These are phyloP conservation scores for Neurospora sp. DNA, from an alignment of 495 filamentous ascomycete genomes.

Conservation along the genomic window DNA sequence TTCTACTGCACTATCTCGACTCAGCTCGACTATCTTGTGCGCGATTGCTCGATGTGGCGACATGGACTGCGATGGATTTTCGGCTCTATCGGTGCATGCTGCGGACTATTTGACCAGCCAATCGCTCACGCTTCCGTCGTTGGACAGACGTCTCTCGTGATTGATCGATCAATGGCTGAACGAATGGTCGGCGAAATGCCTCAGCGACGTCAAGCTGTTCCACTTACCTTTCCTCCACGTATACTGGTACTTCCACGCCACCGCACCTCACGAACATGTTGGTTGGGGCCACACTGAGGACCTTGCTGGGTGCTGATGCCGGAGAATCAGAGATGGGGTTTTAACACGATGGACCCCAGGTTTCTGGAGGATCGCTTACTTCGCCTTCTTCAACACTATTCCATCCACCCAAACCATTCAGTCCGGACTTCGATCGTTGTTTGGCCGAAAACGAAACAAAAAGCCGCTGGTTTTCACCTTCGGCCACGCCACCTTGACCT, in stretches of 20 bases:
- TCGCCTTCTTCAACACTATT: background rate
- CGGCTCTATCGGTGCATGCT: background rate
- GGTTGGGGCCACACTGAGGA: background rate
- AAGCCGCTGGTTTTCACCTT: constrained; percentile 10
- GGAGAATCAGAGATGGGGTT: background rate
- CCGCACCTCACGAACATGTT: background rate
- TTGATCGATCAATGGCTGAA: background rate
- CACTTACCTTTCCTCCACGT: background rate
- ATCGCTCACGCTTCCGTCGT: background rate
- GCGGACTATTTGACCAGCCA: background rate
- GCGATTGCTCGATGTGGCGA: background rate
- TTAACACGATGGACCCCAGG: background rate
- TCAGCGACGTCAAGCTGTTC: background rate
- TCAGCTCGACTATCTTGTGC: background rate
- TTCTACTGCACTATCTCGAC: background rate
- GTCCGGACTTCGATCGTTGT: background rate
- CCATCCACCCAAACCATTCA: background rate
- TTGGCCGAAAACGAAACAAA: constrained; percentile 10
- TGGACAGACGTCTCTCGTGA: background rate
- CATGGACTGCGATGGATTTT: background rate
- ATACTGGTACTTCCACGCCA: background rate
- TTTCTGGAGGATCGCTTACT: background rate
- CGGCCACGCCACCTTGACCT: constrained; percentile 9
- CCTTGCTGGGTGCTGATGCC: background rate
- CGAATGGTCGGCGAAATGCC: background rate